Evolutionary conservation across 2,329 filamentous ascomycete species (phyloP), one percentile per base, ranked within the genome.

Genomic region (Endocalyx cinctus): DNA sequence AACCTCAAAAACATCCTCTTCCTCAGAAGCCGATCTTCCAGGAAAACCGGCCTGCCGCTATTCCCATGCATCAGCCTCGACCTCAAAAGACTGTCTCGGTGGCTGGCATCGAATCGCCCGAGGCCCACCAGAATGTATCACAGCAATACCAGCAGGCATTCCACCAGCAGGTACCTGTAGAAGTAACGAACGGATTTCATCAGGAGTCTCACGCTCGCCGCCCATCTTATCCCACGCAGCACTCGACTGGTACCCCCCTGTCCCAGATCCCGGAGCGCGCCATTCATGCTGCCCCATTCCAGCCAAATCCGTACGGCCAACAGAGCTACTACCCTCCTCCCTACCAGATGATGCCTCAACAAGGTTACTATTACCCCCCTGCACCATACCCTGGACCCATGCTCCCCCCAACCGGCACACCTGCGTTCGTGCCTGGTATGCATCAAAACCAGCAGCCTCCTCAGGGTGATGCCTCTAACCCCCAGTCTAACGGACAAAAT

Each of bases 71-170:
- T 57, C 92, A 97, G 57, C 92, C 92, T 37, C 83, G 87, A 33
- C 90, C 92, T 7, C 89, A 97, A 59, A 97, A 97, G 69, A 74
- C 88, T 5, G 87, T 97, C 19, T 96, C 89, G 8, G 80, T 97
- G 38, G 86, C 87, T 37, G 88, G 87, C 50, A 95, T 97, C 47
- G 92, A 97, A 59, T 85, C 85, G 6, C 87, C 89, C 4, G 79
- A 77, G 5, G 71, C 64, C 48, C 55, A 61, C 37, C 60, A 58
- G 32, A 68, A 67, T 50, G 70, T 46, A 65, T 79, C 62, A 25
- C 52, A 58, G 25, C 54, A 56, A 11, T 66, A 84, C 50, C 83
- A 90, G 50, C 86, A 89, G 54, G 86, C 89, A 0, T 96, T 97
- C 69, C 88, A 95, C 48, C 89, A 95, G 50, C 89, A 96, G 60